phyloP scores from a whole-genome alignment of 768 basidiomycete genomes.

The Agrocybe pediades region DNA sequence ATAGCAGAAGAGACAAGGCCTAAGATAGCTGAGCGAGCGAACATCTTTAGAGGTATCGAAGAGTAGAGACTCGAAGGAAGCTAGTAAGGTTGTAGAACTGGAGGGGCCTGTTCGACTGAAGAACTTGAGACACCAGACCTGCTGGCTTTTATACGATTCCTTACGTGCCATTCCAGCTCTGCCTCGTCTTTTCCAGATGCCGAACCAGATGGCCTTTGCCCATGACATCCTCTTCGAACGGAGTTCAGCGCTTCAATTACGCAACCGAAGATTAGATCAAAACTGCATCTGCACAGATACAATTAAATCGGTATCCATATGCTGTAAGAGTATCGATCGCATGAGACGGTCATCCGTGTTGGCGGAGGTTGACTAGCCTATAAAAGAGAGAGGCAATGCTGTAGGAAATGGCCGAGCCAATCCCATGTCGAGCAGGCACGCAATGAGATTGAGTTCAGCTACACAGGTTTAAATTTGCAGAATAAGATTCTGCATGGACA shows the following conservation, averaged over 20 bases:
- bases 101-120: conserved; percentile 22
- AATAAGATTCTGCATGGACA: not conserved
- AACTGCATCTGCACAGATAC: not conserved
- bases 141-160: not conserved
- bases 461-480: not conserved
- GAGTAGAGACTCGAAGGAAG: conserved; percentile 1
- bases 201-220: not conserved
- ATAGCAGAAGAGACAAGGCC: conserved; percentile 25
- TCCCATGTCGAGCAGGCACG: not conserved
- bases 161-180: not conserved
- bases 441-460: not conserved
- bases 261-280: not conserved
- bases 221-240: not conserved
- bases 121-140: not conserved
- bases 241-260: not conserved
- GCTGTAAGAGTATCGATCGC: not conserved
- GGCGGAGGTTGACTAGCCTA: not conserved
- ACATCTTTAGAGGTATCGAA: conserved; percentile 26
- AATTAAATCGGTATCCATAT: not conserved
- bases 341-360: not conserved
- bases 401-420: not conserved
- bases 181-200: not conserved
- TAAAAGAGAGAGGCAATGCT: not conserved
- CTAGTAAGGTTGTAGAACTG: conserved; percentile 9
- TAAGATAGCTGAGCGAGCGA: conserved; percentile 23